Conservation (phyloP, 768 basidiomycete species). For the Mycena crocata region DNA sequence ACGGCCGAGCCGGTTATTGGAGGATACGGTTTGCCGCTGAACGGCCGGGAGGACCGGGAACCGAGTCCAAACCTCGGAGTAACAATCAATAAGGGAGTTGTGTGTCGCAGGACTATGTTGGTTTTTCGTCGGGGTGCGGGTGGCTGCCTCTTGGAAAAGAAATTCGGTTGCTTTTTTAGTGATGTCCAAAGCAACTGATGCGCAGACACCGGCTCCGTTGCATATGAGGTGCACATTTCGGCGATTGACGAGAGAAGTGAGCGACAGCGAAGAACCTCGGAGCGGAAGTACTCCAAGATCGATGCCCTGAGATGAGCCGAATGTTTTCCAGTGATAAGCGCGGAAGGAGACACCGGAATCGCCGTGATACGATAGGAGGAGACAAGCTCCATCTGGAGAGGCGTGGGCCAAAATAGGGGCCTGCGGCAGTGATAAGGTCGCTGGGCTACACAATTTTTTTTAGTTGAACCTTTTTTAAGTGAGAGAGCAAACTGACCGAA, state of each 20-base stretch:
- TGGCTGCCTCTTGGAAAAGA: conserved; percentile 58
- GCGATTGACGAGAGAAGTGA: conserved; percentile 58
- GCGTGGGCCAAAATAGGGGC: conserved; percentile 51
- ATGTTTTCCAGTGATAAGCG: conserved; percentile 67
- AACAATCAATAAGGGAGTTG: conserved; percentile 65
- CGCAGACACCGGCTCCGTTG: conserved; percentile 39
- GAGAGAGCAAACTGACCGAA: conserved; percentile 50
- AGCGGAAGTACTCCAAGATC: conserved; percentile 43
- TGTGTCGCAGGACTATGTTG: conserved; percentile 43
- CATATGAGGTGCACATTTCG: conserved; percentile 54
- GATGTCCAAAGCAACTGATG: conserved; percentile 61
- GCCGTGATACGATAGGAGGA: conserved; percentile 48
- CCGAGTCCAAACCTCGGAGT: conserved; percentile 67
- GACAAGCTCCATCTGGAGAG: conserved; percentile 66
- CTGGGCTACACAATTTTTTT: conserved; percentile 49
- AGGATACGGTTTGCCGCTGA: conserved; percentile 53
- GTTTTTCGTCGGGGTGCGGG: conserved; percentile 29
- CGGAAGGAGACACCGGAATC: conserved; percentile 39
- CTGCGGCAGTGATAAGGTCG: conserved; percentile 50
- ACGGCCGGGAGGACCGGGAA: conserved; percentile 69
- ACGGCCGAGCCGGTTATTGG: conserved; percentile 44
- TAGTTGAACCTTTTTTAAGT: not conserved
- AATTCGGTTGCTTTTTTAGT: conserved; percentile 67
- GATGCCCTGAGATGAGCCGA: conserved; percentile 61
- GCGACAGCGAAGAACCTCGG: conserved; percentile 30